Conservation (phyloP, 2,329 filamentous ascomycete genomes). For the Botrytis fragariae region DNA sequence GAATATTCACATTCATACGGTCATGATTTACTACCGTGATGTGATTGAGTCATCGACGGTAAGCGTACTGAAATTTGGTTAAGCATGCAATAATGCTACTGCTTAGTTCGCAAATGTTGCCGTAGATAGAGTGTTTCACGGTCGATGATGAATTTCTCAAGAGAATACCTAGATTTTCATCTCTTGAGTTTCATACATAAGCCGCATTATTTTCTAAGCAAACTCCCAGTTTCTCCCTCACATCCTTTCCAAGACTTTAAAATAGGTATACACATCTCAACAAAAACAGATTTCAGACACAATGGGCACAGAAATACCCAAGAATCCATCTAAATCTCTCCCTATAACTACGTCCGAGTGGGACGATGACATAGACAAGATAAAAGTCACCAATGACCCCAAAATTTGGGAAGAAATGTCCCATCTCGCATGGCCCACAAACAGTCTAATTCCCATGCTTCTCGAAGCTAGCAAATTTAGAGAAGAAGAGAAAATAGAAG, state of each 20-base stretch:
- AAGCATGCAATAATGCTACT: not conserved
- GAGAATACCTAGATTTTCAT: not conserved
- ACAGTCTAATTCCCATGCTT: not conserved
- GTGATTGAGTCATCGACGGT: not conserved
- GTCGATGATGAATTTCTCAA: not conserved
- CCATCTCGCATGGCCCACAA: not conserved
- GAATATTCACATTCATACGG: not conserved
- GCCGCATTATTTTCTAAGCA: accelerated
- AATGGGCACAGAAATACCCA: not conserved
- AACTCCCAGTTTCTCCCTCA: not conserved
- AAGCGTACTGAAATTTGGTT: not conserved
- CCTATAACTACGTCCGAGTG: accelerated
- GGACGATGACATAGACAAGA: not conserved
- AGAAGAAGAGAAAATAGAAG: not conserved
- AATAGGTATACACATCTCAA: not conserved
- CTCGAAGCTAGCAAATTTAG: not conserved
- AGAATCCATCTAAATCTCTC: accelerated
- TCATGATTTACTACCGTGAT: not conserved
- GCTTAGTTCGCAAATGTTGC: not conserved
- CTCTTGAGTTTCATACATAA: not conserved
- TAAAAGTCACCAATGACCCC: not conserved
- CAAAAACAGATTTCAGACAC: not conserved
- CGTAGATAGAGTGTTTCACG: not conserved
- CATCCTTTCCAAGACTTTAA: not conserved
- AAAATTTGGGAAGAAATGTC: not conserved